These are phyloP conservation scores for Aeschynomene evenia DNA, from an alignment of 306 rosid genomes.

Conservation along the genomic window DNA sequence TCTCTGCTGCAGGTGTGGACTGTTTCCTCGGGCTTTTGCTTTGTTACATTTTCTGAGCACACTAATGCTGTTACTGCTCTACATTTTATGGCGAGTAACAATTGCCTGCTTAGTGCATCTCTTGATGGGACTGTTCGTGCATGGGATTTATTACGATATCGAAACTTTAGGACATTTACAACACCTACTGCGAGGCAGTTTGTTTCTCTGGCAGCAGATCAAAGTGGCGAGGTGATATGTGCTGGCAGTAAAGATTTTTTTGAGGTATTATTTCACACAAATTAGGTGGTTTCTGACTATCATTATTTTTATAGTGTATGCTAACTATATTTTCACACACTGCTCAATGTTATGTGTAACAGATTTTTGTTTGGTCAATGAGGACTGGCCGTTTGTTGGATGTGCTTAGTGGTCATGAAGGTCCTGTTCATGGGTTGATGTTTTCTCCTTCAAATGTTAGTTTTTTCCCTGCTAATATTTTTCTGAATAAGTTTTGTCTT, in stretches of 20 bases:
- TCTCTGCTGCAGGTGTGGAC: slow-evolving; percentile 81
- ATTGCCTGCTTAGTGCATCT: slow-evolving; percentile 86
- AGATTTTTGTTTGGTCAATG: slow-evolving; percentile 97
- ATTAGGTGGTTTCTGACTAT: slow-evolving; percentile 17
- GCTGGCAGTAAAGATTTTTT: slow-evolving; percentile 94
- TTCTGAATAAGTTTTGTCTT: slow-evolving; percentile 4
- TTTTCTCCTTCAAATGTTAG: slow-evolving; percentile 87
- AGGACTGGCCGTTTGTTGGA: slow-evolving; percentile 85
- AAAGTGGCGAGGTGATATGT: slow-evolving; percentile 94
- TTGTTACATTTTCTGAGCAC: slow-evolving; percentile 89
- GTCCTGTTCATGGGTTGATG: slow-evolving; percentile 86
- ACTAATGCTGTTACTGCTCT: slow-evolving; percentile 88
- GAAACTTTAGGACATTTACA: slow-evolving; percentile 79
- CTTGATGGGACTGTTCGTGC: slow-evolving; percentile 97
- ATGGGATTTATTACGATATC: slow-evolving; percentile 86
- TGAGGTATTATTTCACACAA: slow-evolving; percentile 56
- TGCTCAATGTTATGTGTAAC: slow-evolving; percentile 21
- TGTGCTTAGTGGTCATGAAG: slow-evolving; percentile 91
- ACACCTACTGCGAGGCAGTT: slow-evolving; percentile 81
- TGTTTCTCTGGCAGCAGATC: slow-evolving; percentile 87
- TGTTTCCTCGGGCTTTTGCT: slow-evolving; percentile 80
- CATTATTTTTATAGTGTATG: background rate
- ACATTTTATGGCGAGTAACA: slow-evolving; percentile 76
- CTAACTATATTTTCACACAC: background rate
- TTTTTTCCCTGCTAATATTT: background rate